Percentiles rank a stretch among this genome's conserved stretches.
These are phyloP conservation scores for Paecilomyces dactylethromorphus DNA, from an alignment of 2,329 filamentous ascomycete species.

Conservation along the genomic window DNA sequence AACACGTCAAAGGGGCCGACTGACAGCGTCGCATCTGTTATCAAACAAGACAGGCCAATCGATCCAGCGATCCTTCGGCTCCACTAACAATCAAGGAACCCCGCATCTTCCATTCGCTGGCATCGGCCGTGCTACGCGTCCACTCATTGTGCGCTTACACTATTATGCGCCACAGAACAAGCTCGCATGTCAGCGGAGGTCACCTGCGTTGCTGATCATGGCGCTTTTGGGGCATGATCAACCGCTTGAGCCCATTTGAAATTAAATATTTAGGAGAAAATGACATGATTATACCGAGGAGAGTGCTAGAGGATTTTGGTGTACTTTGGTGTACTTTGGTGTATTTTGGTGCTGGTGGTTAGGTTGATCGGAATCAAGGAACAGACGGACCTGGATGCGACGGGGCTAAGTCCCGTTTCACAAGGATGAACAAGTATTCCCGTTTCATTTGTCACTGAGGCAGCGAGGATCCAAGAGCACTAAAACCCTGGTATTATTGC, in stretches of 20 bases:
- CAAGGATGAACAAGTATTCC: no score
- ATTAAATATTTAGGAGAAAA: not conserved
- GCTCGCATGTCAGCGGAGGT: not conserved
- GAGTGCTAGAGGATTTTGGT: not conserved
- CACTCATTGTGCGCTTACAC: not conserved
- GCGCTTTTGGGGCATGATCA: not conserved
- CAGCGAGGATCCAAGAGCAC: no score
- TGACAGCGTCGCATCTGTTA: not conserved
- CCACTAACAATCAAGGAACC: not conserved
- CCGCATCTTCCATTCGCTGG: not conserved
- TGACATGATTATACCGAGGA: not conserved
- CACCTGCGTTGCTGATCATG: not conserved
- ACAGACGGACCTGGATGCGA: not conserved
- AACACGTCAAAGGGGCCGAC: not conserved
- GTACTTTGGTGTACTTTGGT: not conserved
- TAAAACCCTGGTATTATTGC: no score
- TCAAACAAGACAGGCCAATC: not conserved
- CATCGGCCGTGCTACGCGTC: not conserved
- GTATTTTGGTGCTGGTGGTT: not conserved
- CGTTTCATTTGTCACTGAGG: no score
- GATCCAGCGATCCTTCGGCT: not conserved
- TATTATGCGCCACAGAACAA: not conserved
- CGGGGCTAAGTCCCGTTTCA: no score
- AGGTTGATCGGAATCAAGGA: not conserved
- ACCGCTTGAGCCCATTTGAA: no score